These are phyloP conservation scores for Chrysoporthe cubensis DNA, from an alignment of 2,329 filamentous ascomycete species.

Conservation along the genomic window DNA sequence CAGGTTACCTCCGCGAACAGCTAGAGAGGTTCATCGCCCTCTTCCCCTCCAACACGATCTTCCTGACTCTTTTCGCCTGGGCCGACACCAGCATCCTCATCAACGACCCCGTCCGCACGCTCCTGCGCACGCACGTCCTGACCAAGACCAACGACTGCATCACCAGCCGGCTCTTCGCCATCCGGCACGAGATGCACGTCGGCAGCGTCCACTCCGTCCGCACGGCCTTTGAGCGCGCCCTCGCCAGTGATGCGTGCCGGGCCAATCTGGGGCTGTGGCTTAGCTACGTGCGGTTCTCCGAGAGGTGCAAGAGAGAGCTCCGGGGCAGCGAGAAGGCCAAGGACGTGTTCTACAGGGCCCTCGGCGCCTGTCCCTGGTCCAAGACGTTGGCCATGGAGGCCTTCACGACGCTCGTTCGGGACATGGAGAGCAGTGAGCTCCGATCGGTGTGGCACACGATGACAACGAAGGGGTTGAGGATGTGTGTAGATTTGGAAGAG, in stretches of 20 bases:
- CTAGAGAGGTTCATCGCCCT: conserved; percentile 61
- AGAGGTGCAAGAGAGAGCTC: conserved; percentile 41
- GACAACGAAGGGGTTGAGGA: conserved; percentile 51
- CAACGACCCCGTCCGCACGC: conserved; percentile 74
- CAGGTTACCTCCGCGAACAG: conserved; percentile 64
- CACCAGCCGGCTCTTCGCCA: conserved; percentile 52
- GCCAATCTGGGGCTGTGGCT: conserved; percentile 52
- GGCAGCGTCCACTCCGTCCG: conserved; percentile 55
- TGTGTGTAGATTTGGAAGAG: conserved; percentile 57
- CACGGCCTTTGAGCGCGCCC: conserved; percentile 56
- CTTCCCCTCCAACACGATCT: conserved; percentile 78
- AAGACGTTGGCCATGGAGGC: conserved; percentile 57
- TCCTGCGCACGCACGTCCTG: conserved; percentile 60
- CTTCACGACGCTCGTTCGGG: conserved; percentile 48
- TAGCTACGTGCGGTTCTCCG: conserved; percentile 54
- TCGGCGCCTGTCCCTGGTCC: conserved; percentile 53
- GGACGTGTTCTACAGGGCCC: conserved; percentile 52
- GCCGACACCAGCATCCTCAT: conserved; percentile 73
- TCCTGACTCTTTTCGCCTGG: conserved; percentile 74
- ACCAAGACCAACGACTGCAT: conserved; percentile 45
- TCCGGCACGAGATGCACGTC: conserved; percentile 52
- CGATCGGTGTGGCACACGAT: conserved; percentile 53
- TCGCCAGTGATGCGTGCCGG: conserved; percentile 45
- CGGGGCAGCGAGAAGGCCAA: conserved; percentile 44
- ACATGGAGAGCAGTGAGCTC: conserved; percentile 53